Evolutionary conservation across 148 eudicot species (phyloP).

Genomic region (Camellia sinensis): DNA sequence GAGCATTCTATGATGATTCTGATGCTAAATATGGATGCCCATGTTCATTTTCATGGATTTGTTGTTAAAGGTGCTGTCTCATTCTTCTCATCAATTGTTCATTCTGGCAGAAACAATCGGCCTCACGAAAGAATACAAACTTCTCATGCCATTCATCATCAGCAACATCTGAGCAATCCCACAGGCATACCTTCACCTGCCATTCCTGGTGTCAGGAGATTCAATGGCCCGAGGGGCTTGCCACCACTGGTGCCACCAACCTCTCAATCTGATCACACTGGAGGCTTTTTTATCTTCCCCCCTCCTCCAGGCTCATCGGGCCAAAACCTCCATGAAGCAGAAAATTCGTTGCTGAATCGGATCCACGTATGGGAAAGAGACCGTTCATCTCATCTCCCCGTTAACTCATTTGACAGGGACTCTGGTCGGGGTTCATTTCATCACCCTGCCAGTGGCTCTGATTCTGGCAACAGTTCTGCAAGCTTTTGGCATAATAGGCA

Average conservation of each 20-base stretch:
- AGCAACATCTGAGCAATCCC: constrained; percentile 21
- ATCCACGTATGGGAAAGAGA: constrained; percentile 17
- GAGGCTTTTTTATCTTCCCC: constrained; percentile 22
- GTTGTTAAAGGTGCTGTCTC: constrained; percentile 6
- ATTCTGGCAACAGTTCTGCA: constrained; percentile 20
- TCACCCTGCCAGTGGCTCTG: constrained; percentile 21
- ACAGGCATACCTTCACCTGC: constrained; percentile 15
- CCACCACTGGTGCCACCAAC: constrained; percentile 19
- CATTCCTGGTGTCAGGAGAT: constrained; percentile 24
- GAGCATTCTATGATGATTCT: not conserved
- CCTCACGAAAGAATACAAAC: constrained; percentile 27
- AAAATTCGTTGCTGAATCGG: constrained; percentile 14
- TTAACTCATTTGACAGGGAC: constrained; percentile 17
- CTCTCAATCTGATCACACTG: constrained; percentile 20
- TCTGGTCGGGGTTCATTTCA: constrained; percentile 15
- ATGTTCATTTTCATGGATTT: not conserved
- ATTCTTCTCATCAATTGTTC: constrained; percentile 7
- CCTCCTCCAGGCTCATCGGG: constrained; percentile 21
- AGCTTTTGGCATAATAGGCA: constrained; percentile 26
- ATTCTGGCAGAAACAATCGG: constrained; percentile 10
- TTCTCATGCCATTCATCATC: constrained; percentile 25
- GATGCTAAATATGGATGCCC: not conserved
- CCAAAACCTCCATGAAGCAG: constrained; percentile 20
- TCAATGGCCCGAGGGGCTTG: constrained; percentile 27
- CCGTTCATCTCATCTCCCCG: constrained; percentile 15